Evolutionary conservation across 2,329 filamentous ascomycete genomes (phyloP), one percentile per base, ranked within the genome.

Genomic region (Parascedosporium putredinis): DNA sequence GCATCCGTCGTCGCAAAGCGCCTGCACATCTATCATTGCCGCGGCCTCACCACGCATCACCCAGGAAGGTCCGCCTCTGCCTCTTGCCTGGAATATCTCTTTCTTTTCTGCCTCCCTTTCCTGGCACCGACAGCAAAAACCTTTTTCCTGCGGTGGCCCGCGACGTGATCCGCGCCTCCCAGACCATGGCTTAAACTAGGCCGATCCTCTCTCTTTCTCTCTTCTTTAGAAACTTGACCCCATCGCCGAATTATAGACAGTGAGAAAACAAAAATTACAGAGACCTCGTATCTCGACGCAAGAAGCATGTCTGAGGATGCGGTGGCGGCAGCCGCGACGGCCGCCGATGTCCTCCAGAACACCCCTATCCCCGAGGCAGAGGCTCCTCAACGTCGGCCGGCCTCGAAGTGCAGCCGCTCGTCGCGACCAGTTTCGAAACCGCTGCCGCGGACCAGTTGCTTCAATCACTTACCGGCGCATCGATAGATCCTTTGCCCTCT

Each of bases 1-100:
- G 46, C 46, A 24, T 48, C n/a, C 29, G 46, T 40, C 46, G 31
- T 23, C 34, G 46, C 46, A 23, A 48, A n/a, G n/a, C 16, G 29
- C 33, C 24, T 31, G 40, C 20, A 29, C 7, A 20, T 10, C n/a
- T 20, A 16, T 42, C 20, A 22, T 42, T 20, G 38, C 38, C n/a
- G n/a, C n/a, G n/a, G 38, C 20, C 20, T 42, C n/a, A 20, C 38
- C 3, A 20, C 14, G 23, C 9, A 24, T 10, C 10, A 12, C 23
- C 18, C 38, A 20, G 16, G 20, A 22, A 42, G 18, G 20, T 20
- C 7, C 18, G 36, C 38, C 20, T 24, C 18, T 10, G 23, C 7
- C 16, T 20, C 38, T 42, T 20, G 16, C n/a, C 38, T 22, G 38
- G 10, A 42, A 42, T 22, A 23, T 10, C 20, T 5, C 18, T 22